These are phyloP conservation scores for Raddia distichophylla DNA, from an alignment of 176 grass and related monocot genomes.

Conservation along the genomic window DNA sequence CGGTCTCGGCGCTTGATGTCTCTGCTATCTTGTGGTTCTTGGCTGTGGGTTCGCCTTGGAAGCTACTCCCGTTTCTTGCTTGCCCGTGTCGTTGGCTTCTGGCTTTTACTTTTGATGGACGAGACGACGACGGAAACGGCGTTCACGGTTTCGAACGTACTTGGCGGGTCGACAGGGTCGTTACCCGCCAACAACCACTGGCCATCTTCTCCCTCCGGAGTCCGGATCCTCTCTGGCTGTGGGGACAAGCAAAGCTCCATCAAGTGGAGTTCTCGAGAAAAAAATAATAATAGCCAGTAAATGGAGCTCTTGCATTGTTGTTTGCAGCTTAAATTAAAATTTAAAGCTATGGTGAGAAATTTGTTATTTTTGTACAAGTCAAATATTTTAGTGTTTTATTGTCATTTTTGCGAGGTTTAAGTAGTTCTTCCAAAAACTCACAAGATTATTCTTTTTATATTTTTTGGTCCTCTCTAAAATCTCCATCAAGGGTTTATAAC, in stretches of 20 bases:
- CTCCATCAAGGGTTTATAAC: too few relatives aligned
- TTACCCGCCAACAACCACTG: constrained; percentile 37
- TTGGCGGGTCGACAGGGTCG: neutral
- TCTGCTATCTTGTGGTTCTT: constrained; percentile 50
- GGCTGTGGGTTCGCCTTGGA: constrained; percentile 42
- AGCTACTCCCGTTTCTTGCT: constrained; percentile 45
- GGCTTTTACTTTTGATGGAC: neutral
- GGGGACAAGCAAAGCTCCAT: neutral
- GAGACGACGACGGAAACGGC: constrained; percentile 27
- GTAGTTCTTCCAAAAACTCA: too few relatives aligned
- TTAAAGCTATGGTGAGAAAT: too few relatives aligned
- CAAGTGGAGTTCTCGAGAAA: too few relatives aligned
- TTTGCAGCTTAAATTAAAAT: too few relatives aligned
- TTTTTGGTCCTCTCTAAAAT: too few relatives aligned
- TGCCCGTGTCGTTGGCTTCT: constrained; percentile 25
- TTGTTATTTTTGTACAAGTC: too few relatives aligned
- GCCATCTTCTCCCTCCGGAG: neutral
- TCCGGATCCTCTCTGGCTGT: constrained; percentile 29
- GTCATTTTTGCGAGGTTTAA: too few relatives aligned
- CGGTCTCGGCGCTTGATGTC: neutral
- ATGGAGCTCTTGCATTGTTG: too few relatives aligned
- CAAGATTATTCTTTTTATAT: too few relatives aligned
- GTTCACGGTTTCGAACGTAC: constrained; percentile 13
- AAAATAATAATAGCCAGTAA: neutral
- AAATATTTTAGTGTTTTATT: too few relatives aligned